phyloP scores from a whole-genome alignment of 768 basidiomycete species.

The Tricholoma furcatifolium region DNA sequence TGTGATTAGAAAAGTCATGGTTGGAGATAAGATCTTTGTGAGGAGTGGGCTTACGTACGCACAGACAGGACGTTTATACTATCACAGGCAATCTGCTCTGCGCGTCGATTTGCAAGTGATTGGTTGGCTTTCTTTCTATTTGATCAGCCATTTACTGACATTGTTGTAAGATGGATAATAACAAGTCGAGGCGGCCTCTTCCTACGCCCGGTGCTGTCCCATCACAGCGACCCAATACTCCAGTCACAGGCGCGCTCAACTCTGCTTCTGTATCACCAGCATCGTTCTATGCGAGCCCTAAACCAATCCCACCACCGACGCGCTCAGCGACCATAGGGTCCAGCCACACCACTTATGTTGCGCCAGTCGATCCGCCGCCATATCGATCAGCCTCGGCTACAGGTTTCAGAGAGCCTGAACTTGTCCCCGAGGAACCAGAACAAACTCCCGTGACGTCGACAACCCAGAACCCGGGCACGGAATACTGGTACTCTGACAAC shows the following conservation, averaged over 20 bases:
- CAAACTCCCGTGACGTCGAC: constrained; percentile 10
- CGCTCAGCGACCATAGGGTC: constrained; percentile 43
- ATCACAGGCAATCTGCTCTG: too few relatives aligned
- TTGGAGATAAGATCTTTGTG: constrained; percentile 18
- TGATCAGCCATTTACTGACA: not conserved
- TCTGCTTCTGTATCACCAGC: constrained; percentile 30
- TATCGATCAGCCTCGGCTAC: constrained; percentile 30
- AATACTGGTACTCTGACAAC: not conserved
- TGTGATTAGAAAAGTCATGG: constrained; percentile 38
- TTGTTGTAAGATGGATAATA: constrained; percentile 39
- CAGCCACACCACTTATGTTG: constrained; percentile 37
- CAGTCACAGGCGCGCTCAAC: constrained; percentile 24
- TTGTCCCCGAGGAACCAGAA: constrained; percentile 41
- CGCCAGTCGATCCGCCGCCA: constrained; percentile 35
- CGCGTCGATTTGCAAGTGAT: too few relatives aligned
- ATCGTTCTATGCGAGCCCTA: constrained; percentile 36
- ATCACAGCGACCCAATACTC: constrained; percentile 41
- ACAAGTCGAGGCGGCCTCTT: constrained; percentile 43
- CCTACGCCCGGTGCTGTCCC: constrained; percentile 40
- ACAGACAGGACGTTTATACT: not conserved
- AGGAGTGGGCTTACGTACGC: constrained; percentile 13
- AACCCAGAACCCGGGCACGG: too few relatives aligned
- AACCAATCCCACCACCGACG: constrained; percentile 37
- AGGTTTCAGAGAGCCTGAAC: constrained; percentile 55
- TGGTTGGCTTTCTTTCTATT: too few relatives aligned